phyloP scores from a whole-genome alignment of 2,329 filamentous ascomycete genomes.

The Plectosphaerella plurivora region DNA sequence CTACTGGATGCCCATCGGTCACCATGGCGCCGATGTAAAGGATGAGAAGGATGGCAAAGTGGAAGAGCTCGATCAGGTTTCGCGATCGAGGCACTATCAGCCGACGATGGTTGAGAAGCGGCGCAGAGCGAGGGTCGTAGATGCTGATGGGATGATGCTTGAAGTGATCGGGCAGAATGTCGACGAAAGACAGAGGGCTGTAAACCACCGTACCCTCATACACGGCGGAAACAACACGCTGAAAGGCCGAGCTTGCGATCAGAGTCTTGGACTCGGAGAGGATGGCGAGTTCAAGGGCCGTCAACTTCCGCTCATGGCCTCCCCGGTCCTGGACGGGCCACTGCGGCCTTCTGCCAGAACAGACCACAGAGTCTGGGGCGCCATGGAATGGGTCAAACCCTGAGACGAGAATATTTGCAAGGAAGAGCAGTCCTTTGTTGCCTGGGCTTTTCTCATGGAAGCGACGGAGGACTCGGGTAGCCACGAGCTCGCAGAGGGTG shows the following conservation, averaged over 20 bases:
- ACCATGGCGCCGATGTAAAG: conserved; percentile 64
- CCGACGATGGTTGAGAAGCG: conserved; percentile 66
- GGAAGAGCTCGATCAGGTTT: conserved; percentile 59
- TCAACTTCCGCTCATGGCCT: conserved; percentile 51
- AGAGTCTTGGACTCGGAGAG: conserved; percentile 67
- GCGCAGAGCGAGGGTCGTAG: conserved; percentile 63
- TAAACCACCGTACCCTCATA: conserved; percentile 66
- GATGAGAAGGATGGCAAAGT: conserved; percentile 59
- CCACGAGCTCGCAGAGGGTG: conserved; percentile 64
- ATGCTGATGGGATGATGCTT: conserved; percentile 66
- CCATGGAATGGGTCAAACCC: conserved; percentile 71
- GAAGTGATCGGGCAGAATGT: conserved; percentile 71
- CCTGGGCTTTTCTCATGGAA: conserved; percentile 66
- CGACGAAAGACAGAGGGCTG: conserved; percentile 64
- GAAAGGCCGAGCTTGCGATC: conserved; percentile 60
- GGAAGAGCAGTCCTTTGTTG: conserved; percentile 55
- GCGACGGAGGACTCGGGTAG: conserved; percentile 60
- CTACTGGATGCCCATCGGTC: conserved; percentile 39
- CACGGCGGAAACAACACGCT: conserved; percentile 67
- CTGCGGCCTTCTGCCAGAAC: conserved; percentile 17
- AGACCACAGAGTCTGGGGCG: conserved; percentile 53
- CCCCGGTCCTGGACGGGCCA: conserved; percentile 33
- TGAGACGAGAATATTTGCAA: conserved; percentile 65
- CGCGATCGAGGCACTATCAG: conserved; percentile 66
- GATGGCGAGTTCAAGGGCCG: conserved; percentile 67